phyloP scores from a whole-genome alignment of 495 filamentous ascomycete genomes.

The Pseudotulostoma volvatum region DNA sequence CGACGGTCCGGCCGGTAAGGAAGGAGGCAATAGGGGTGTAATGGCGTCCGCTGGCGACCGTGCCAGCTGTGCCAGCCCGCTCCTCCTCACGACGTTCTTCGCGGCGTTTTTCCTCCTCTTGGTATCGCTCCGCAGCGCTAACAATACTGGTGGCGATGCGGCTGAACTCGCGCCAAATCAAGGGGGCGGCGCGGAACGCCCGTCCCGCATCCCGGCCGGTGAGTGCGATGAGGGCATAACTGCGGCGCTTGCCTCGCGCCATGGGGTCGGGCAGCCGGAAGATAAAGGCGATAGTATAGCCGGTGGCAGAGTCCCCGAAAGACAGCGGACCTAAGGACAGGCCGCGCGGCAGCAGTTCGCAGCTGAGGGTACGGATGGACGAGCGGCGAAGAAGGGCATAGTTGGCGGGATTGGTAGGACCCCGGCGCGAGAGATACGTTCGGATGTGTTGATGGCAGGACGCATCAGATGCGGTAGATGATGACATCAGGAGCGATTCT shows the following conservation, averaged over 20 bases:
- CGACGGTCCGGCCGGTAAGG: slow-evolving; percentile 41
- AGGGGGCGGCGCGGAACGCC: slow-evolving; percentile 58
- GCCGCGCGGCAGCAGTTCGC: slow-evolving; percentile 66
- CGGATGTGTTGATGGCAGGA: slow-evolving; percentile 61
- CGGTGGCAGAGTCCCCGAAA: slow-evolving; percentile 66
- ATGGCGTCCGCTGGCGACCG: slow-evolving; percentile 14
- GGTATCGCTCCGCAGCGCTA: slow-evolving; percentile 38
- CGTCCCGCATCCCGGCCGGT: slow-evolving; percentile 51
- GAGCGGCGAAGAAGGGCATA: slow-evolving; percentile 75
- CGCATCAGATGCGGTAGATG: slow-evolving; percentile 23
- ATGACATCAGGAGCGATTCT: slow-evolving; percentile 30
- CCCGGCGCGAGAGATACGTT: slow-evolving; percentile 74
- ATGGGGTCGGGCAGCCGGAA: slow-evolving; percentile 80
- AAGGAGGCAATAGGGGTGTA: slow-evolving; percentile 47
- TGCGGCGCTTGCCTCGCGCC: slow-evolving; percentile 69
- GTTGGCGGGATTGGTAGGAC: slow-evolving; percentile 55
- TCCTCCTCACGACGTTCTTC: slow-evolving; percentile 23
- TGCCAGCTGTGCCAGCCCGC: slow-evolving; percentile 11
- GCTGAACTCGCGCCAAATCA: slow-evolving; percentile 60
- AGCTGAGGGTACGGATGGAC: slow-evolving; percentile 71
- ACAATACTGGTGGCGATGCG: slow-evolving; percentile 63
- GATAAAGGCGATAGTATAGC: slow-evolving; percentile 84
- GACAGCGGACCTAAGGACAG: slow-evolving; percentile 64
- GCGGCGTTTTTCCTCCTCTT: slow-evolving; percentile 29
- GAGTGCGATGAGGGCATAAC: slow-evolving; percentile 79